These are phyloP conservation scores for Phalaenopsis hybrid DNA, from an alignment of 116 monocot species.

Conservation along the genomic window DNA sequence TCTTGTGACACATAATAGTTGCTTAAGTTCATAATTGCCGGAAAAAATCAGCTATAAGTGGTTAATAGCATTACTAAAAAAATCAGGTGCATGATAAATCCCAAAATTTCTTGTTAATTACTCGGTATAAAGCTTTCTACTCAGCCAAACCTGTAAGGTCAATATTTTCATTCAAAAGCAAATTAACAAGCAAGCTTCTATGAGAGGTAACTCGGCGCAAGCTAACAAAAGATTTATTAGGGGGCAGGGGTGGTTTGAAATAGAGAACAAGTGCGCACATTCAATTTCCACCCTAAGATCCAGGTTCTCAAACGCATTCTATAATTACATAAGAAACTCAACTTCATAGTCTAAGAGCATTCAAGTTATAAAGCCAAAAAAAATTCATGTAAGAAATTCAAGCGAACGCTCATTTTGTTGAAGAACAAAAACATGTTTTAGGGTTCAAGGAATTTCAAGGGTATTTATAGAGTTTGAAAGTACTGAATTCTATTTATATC, in stretches of 20 bases:
- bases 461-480: not conserved
- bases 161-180: not conserved
- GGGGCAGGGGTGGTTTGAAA: not conserved
- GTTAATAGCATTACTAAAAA: not conserved
- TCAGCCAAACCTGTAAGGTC: not conserved
- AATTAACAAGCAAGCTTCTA: not conserved
- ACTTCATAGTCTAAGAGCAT: not conserved
- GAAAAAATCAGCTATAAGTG: not conserved
- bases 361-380: not conserved
- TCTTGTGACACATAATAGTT: not conserved
- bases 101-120: not conserved
- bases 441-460: not conserved
- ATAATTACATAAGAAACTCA: slow-evolving; percentile 4
- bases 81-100: not conserved
- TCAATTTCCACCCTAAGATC: not conserved
- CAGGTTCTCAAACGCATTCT: not conserved
- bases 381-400: not conserved
- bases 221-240: no score
- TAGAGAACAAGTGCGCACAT: not conserved
- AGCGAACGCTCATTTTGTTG: not conserved
- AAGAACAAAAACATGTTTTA: not conserved
- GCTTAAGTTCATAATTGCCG: not conserved
- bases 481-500: not conserved
- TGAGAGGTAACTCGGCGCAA: not conserved
- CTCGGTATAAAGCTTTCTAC: not conserved